Evolutionary conservation across 805 yeast genomes (phyloP).

Genomic region (Cyberlindnera subsufficiens): DNA sequence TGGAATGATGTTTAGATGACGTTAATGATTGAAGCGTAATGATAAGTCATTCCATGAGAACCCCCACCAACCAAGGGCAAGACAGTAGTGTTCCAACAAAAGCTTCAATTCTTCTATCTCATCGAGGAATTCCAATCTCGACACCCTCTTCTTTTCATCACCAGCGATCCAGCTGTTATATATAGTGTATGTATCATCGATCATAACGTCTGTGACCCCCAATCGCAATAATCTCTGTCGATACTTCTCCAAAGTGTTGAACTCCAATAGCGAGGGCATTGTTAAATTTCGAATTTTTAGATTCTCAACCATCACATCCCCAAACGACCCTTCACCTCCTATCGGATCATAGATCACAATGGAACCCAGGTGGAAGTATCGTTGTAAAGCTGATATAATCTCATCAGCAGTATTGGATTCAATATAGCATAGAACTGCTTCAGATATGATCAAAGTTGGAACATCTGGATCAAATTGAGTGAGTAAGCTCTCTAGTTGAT

Average conservation of each 20-base stretch:
- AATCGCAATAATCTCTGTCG: conserved; percentile 11
- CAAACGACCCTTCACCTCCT: conserved; percentile 47
- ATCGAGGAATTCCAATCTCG: conserved; percentile 46
- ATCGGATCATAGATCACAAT: conserved; percentile 53
- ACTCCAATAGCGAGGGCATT: conserved; percentile 32
- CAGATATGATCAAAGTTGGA: conserved; percentile 51
- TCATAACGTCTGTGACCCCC: conserved; percentile 10
- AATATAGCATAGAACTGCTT: conserved; percentile 53
- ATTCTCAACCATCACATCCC: conserved; percentile 48
- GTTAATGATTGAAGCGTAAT: not conserved
- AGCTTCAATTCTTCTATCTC: conserved; percentile 53
- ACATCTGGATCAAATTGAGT: conserved; percentile 10
- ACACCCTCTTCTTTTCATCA: conserved; percentile 35
- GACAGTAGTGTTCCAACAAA: conserved; percentile 47
- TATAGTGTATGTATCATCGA: conserved; percentile 30
- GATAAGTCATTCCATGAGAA: conserved; percentile 19
- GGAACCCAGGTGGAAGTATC: conserved; percentile 16
- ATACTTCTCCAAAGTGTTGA: conserved; percentile 30
- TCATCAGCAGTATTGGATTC: conserved; percentile 34
- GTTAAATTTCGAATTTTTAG: conserved; percentile 38
- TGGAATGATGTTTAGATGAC: conserved; percentile 60
- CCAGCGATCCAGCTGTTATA: conserved; percentile 26
- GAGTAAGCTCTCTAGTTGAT: conserved; percentile 24
- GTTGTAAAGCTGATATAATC: conserved; percentile 30
- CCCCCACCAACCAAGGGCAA: conserved; percentile 26